These are phyloP conservation scores for Echria macrotheca DNA, from an alignment of 495 filamentous ascomycete genomes.

Conservation along the genomic window DNA sequence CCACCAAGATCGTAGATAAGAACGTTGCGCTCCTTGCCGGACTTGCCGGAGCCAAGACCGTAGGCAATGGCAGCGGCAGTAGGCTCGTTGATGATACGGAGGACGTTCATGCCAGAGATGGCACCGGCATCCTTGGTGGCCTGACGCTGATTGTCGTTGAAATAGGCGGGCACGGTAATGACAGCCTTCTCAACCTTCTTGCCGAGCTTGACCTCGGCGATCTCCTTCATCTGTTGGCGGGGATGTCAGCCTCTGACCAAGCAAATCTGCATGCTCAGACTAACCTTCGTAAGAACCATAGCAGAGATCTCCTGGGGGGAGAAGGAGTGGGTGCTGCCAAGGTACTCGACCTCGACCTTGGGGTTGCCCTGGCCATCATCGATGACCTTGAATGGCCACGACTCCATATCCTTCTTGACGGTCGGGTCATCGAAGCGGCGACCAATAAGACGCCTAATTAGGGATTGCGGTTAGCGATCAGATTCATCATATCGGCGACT, in stretches of 20 bases:
- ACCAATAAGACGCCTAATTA: constrained; percentile 86
- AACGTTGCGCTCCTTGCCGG: constrained; percentile 93
- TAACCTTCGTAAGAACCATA: constrained; percentile 87
- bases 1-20: constrained; percentile 99
- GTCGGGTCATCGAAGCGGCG: constrained; percentile 90
- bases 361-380: constrained; percentile 79
- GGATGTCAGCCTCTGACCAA: too few relatives aligned
- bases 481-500: too few relatives aligned
- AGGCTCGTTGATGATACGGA: constrained; percentile 99
- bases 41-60: constrained; percentile 90
- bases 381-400: constrained; percentile 96
- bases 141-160: constrained; percentile 99
- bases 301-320: constrained; percentile 97
- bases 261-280: too few relatives aligned
- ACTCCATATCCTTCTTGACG: constrained; percentile 96
- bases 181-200: constrained; percentile 97
- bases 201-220: constrained; percentile 92
- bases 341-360: constrained; percentile 91
- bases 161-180: constrained; percentile 97
- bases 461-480: too few relatives aligned
- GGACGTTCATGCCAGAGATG: constrained; percentile 94
- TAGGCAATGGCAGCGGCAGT: constrained; percentile 97
- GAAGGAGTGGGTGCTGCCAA: constrained; percentile 89
- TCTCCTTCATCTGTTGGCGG: constrained; percentile 85
- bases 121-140: constrained; percentile 98